phyloP scores from a whole-genome alignment of 768 basidiomycete genomes.

The Paxillus ammoniavirescens region DNA sequence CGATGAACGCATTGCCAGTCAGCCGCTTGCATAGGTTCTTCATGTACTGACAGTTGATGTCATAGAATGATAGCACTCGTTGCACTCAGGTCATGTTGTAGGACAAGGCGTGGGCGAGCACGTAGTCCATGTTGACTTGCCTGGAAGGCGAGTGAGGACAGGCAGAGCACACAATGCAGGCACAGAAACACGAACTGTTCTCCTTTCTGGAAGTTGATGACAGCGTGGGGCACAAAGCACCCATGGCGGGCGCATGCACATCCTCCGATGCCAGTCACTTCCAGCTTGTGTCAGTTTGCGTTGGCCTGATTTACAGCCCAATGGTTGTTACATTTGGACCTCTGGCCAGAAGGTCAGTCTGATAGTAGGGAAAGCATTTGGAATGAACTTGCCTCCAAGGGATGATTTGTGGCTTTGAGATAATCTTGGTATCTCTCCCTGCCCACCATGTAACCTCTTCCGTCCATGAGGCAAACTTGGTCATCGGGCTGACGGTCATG shows the following conservation, averaged over 20 bases:
- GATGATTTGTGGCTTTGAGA: neutral
- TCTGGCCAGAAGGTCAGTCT: too few relatives aligned
- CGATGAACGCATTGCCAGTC: too few relatives aligned
- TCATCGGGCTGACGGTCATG: neutral
- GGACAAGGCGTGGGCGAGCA: too few relatives aligned
- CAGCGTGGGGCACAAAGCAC: neutral
- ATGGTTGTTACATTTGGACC: constrained; percentile 4
- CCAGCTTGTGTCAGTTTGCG: accelerated
- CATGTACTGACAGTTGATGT: too few relatives aligned
- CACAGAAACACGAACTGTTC: neutral
- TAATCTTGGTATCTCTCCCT: neutral
- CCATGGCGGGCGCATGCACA: neutral
- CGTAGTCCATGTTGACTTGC: too few relatives aligned
- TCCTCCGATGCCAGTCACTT: neutral
- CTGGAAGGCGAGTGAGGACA: too few relatives aligned
- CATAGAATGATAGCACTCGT: too few relatives aligned
- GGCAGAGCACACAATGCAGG: too few relatives aligned
- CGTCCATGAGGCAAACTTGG: constrained; percentile 6
- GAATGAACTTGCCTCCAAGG: neutral
- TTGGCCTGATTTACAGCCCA: neutral
- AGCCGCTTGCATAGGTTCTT: too few relatives aligned
- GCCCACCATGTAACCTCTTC: neutral
- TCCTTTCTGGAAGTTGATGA: neutral
- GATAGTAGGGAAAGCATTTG: too few relatives aligned
- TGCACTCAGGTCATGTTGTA: too few relatives aligned